These are phyloP conservation scores for Mucor indicus DNA, from an alignment of 371 early-diverging fungal genomes.

Conservation along the genomic window DNA sequence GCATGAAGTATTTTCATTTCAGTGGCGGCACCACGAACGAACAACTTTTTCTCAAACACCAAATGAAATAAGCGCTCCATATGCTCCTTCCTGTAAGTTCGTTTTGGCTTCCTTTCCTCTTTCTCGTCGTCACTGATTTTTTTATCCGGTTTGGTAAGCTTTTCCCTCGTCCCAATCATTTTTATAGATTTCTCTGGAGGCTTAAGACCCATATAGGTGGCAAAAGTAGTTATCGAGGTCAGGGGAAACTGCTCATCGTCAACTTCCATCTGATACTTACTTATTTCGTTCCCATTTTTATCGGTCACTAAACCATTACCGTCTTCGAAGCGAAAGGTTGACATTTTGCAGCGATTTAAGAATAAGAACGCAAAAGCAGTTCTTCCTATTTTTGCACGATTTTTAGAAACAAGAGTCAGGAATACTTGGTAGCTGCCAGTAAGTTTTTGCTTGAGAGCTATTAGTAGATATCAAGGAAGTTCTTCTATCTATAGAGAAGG, in stretches of 20 bases:
- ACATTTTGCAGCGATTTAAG: no score
- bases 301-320: constrained; percentile 6
- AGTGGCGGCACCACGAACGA: constrained; percentile 4
- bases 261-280: constrained; percentile 13
- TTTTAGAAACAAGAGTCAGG: no score
- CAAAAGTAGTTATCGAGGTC: constrained; percentile 8
- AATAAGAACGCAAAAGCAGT: no score
- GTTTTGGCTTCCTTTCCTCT: neutral
- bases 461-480: no score
- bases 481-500: no score
- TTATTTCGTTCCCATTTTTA: constrained; percentile 6
- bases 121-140: neutral
- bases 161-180: no score
- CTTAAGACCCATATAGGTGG: constrained; percentile 4
- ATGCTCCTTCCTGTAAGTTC: constrained; percentile 8
- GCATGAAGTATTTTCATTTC: neutral
- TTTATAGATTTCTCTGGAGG: constrained; percentile 3
- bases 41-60: constrained; percentile 7
- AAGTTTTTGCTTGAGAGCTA: no score
- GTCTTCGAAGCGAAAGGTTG: constrained; percentile 3
- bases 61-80: constrained; percentile 6
- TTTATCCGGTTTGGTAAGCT: neutral
- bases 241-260: constrained; percentile 13
- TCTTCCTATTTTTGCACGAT: no score
- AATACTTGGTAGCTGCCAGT: no score